Evolutionary conservation across 805 yeast species (phyloP).

Genomic region (Pichia thaimueangensis): DNA sequence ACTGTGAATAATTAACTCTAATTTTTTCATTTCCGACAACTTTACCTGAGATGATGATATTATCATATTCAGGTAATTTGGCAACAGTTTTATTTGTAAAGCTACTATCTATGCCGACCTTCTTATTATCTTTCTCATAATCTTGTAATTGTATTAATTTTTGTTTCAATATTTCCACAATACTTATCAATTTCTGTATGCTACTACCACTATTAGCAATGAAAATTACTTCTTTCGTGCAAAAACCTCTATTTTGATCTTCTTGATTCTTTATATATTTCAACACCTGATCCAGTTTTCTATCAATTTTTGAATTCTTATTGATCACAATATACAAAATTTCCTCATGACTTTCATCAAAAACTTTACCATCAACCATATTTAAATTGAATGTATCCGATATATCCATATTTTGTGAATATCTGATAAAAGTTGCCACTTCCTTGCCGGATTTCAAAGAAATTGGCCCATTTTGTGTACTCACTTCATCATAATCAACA

Average conservation of each 20-base stretch:
- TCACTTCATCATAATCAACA: not conserved
- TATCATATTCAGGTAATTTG: constrained; percentile 8
- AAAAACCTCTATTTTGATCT: constrained; percentile 1
- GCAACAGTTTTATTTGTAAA: constrained; percentile 16
- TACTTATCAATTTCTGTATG: constrained; percentile 26
- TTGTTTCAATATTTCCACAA: constrained; percentile 28
- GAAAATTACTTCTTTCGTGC: constrained; percentile 16
- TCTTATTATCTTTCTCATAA: not conserved
- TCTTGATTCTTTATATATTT: constrained; percentile 4
- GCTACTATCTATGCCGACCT: too few species aligned
- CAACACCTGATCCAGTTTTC: constrained; percentile 17
- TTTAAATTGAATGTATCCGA: not conserved
- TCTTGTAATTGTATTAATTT: constrained; percentile 12
- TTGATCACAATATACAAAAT: constrained; percentile 3
- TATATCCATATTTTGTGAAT: constrained; percentile 9
- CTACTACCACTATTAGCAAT: constrained; percentile 18
- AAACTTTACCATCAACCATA: not conserved
- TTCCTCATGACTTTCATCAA: not conserved
- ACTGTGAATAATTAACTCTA: constrained; percentile 15
- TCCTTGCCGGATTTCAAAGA: not conserved
- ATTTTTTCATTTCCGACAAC: constrained; percentile 1
- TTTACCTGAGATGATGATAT: constrained; percentile 3
- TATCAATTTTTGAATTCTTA: constrained; percentile 22
- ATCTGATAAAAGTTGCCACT: constrained; percentile 1
- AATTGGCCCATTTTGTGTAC: too few species aligned